Conservation (phyloP, 108 stramenopile species). For the Seminavis robusta region DNA sequence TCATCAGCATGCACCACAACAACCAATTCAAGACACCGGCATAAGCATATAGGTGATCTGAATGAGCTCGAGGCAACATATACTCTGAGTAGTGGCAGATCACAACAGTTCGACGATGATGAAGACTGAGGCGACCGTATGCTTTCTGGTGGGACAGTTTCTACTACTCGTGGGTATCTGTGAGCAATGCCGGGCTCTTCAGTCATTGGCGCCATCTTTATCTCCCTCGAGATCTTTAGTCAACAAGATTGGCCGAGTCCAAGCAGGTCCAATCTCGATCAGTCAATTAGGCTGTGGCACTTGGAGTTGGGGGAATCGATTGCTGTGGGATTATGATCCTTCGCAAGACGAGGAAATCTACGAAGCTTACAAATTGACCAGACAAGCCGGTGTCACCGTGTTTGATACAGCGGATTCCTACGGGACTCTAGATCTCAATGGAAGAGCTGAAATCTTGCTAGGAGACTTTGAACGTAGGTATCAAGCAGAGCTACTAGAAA, state of each 20-base stretch:
- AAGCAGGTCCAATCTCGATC: conserved; percentile 70
- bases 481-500: conserved; percentile 27
- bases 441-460: conserved; percentile 73
- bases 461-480: conserved; percentile 78
- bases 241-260: conserved; percentile 46
- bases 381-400: conserved; percentile 73
- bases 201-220: no score
- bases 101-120: no score
- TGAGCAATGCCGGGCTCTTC: no score
- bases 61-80: no score
- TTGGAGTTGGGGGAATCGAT: conserved; percentile 83
- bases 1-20: no score
- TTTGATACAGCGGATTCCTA: conserved; percentile 88
- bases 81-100: no score
- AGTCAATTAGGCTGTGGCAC: conserved; percentile 74
- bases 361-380: conserved; percentile 53
- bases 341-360: conserved; percentile 82
- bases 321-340: conserved; percentile 78
- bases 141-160: no score
- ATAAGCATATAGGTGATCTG: no score
- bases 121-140: no score
- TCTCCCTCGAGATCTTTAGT: no score
- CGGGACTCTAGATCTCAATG: conserved; percentile 81
- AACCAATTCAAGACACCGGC: no score
- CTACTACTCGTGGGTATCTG: no score